phyloP scores from a whole-genome alignment of 768 basidiomycete species.

The Tephrocybe rancida region DNA sequence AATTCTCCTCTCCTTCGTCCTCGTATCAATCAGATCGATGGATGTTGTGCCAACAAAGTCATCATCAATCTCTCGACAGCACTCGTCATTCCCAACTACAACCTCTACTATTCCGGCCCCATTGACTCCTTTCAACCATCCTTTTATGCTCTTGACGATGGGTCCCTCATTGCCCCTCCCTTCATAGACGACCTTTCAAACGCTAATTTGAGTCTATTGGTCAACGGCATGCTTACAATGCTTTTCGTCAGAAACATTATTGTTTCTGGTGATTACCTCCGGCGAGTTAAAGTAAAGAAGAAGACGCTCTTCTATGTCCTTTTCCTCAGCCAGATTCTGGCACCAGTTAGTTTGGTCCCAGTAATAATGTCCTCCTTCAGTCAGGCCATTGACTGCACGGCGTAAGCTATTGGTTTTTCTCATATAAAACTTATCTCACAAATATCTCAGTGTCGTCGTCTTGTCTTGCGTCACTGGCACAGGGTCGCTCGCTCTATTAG shows the following conservation, averaged over 20 bases:
- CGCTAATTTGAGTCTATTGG: constrained; percentile 45
- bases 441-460: constrained; percentile 34
- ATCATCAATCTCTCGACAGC: constrained; percentile 53
- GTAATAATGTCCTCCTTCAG: constrained; percentile 50
- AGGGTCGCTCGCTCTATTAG: constrained; percentile 42
- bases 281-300: constrained; percentile 56
- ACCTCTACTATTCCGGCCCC: constrained; percentile 42
- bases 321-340: constrained; percentile 55
- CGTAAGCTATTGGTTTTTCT: constrained; percentile 37
- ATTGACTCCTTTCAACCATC: constrained; percentile 48
- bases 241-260: constrained; percentile 57
- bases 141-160: constrained; percentile 51
- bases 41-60: constrained; percentile 43
- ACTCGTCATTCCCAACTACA: constrained; percentile 50
- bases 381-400: constrained; percentile 41
- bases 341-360: constrained; percentile 43
- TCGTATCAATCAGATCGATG: constrained; percentile 33
- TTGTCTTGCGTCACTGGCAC: constrained; percentile 37
- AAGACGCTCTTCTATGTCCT: constrained; percentile 62
- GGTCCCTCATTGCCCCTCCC: constrained; percentile 56
- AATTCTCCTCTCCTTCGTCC: constrained; percentile 27
- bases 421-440: not conserved
- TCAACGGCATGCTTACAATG: constrained; percentile 49
- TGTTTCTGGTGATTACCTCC: constrained; percentile 52
- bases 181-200: constrained; percentile 43